phyloP scores from a whole-genome alignment of 495 filamentous ascomycete species.

The Trichoderma erinaceum region DNA sequence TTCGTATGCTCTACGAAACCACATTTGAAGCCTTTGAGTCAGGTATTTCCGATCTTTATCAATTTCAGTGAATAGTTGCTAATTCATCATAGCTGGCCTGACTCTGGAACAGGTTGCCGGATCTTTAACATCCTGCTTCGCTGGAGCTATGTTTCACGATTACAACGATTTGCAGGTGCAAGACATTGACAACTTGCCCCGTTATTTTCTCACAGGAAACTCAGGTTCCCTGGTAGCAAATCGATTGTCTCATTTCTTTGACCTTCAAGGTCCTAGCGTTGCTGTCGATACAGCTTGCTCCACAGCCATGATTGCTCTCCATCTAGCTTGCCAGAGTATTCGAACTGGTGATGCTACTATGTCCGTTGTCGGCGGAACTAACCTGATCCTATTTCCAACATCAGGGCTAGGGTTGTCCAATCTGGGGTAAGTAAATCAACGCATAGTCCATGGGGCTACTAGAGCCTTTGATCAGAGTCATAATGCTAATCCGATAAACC shows the following conservation, averaged over 20 bases:
- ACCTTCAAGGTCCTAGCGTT: conserved; percentile 34
- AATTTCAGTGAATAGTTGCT: background rate
- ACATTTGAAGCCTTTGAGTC: background rate
- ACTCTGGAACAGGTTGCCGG: background rate
- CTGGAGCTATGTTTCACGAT: background rate
- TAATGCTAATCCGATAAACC: background rate
- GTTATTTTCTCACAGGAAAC: background rate
- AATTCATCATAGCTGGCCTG: background rate
- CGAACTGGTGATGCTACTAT: conserved; percentile 39
- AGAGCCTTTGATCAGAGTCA: too few relatives aligned
- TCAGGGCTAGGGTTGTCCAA: too few relatives aligned
- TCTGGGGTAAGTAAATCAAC: too few relatives aligned
- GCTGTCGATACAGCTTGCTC: conserved; percentile 47
- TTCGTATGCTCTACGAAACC: background rate
- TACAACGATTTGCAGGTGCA: background rate
- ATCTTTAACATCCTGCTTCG: background rate
- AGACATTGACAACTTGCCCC: background rate
- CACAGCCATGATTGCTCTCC: conserved; percentile 41
- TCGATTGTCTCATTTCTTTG: conserved; percentile 37
- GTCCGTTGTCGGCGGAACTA: conserved; percentile 8
- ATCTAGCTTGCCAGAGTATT: conserved; percentile 43
- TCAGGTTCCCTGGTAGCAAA: conserved; percentile 33
- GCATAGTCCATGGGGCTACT: too few relatives aligned
- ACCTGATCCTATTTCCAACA: background rate
- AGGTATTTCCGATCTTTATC: too few relatives aligned